Conservation (phyloP, 1,284 basidiomycete species). For the Rhodotorula mucilaginosa region DNA sequence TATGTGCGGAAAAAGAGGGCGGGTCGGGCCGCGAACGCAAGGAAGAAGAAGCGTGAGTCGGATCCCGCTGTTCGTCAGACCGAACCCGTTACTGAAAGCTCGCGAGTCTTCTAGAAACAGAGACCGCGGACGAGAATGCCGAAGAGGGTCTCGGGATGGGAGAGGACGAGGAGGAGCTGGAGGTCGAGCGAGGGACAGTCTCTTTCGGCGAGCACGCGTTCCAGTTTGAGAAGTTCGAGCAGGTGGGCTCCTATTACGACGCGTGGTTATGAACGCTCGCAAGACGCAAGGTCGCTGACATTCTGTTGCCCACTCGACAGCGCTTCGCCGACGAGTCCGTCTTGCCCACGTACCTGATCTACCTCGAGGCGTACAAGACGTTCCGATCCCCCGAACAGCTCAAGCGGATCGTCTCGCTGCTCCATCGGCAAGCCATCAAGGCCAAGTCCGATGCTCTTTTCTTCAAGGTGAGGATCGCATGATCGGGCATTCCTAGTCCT, state of each 20-base stretch:
- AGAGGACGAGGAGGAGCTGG: slow-evolving; percentile 58
- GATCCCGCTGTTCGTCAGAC: rapidly evolving
- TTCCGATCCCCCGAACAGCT: slow-evolving; percentile 75
- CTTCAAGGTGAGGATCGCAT: slow-evolving; percentile 67
- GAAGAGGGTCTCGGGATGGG: slow-evolving; percentile 30
- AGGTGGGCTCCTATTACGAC: slow-evolving; percentile 56
- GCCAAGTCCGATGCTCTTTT: slow-evolving; percentile 86
- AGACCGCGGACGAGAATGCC: slow-evolving; percentile 7
- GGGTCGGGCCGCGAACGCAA: slow-evolving; percentile 56
- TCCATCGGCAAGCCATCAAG: slow-evolving; percentile 83
- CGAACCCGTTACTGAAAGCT: background rate
- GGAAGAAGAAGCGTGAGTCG: slow-evolving; percentile 37
- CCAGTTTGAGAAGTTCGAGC: slow-evolving; percentile 82
- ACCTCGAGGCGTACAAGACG: slow-evolving; percentile 70
- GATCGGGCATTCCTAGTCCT: background rate
- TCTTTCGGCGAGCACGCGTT: slow-evolving; percentile 78
- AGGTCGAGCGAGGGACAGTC: slow-evolving; percentile 45
- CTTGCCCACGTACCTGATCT: slow-evolving; percentile 73
- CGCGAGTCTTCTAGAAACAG: background rate
- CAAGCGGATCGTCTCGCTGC: slow-evolving; percentile 76
- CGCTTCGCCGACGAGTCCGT: slow-evolving; percentile 82
- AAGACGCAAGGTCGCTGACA: background rate
- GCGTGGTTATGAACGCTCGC: background rate
- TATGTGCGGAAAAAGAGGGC: slow-evolving; percentile 70
- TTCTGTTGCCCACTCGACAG: slow-evolving; percentile 48